Evolutionary conservation across 768 basidiomycete genomes (phyloP).

Genomic region (Boletus reticulatus): DNA sequence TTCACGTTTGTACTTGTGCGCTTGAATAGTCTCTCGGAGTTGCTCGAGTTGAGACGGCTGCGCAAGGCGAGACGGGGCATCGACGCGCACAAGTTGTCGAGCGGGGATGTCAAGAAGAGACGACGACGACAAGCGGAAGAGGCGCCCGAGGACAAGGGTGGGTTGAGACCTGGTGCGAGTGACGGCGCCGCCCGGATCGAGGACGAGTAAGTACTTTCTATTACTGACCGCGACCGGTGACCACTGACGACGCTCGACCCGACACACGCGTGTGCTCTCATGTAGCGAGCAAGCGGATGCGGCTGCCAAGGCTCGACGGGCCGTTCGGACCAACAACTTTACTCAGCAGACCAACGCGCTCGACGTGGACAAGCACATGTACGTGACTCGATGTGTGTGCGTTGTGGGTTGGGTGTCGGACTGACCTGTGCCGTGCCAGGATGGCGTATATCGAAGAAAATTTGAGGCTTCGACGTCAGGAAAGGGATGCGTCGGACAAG

Average conservation of each 20-base stretch:
- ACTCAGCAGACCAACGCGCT: slow-evolving; percentile 95
- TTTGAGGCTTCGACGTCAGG: slow-evolving; percentile 67
- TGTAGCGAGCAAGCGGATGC: slow-evolving; percentile 61
- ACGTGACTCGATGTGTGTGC: slow-evolving; percentile 19
- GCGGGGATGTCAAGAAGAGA: slow-evolving; percentile 78
- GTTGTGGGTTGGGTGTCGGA: too few species aligned
- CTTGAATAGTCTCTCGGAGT: slow-evolving; percentile 63
- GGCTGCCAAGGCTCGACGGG: slow-evolving; percentile 67
- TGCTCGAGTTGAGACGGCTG: slow-evolving; percentile 81
- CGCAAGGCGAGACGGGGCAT: slow-evolving; percentile 77
- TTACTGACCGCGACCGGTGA: too few species aligned
- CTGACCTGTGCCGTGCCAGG: slow-evolving; percentile 36
- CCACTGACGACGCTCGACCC: background rate
- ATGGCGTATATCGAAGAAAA: slow-evolving; percentile 98
- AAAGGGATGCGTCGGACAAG: slow-evolving; percentile 46
- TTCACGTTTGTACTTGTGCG: too few species aligned
- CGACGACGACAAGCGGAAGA: slow-evolving; percentile 50
- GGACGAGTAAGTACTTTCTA: slow-evolving; percentile 51
- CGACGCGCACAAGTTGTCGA: slow-evolving; percentile 78
- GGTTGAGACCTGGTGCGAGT: slow-evolving; percentile 45
- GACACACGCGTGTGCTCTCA: background rate
- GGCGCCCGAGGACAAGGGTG: slow-evolving; percentile 46
- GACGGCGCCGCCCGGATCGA: slow-evolving; percentile 33
- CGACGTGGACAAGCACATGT: slow-evolving; percentile 99
- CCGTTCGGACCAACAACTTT: slow-evolving; percentile 87